Percentiles rank a stretch among this genome's conserved stretches.
Conservation (phyloP, 2,329 filamentous ascomycete species). For the Ophiostoma himal-ulmi region DNA sequence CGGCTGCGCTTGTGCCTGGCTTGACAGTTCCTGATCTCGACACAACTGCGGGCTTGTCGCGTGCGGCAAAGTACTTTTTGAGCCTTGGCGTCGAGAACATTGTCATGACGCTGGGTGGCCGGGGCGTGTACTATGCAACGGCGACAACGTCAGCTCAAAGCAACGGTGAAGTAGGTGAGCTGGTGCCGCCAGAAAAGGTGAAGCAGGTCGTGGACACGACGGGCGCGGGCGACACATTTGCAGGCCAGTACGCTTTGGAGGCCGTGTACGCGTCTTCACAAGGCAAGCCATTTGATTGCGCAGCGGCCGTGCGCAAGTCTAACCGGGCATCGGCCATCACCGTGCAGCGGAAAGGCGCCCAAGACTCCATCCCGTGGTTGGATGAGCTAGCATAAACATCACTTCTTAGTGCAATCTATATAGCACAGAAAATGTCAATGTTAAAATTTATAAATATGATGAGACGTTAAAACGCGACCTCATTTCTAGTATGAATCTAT, state of each 20-base stretch:
- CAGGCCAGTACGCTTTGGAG: conserved; percentile 76
- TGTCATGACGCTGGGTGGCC: conserved; percentile 75
- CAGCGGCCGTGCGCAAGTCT: conserved; percentile 54
- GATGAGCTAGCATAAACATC: conserved; percentile 37
- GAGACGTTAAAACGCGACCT: no score
- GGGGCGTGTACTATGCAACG: conserved; percentile 66
- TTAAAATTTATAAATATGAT: no score
- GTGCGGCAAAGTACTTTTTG: conserved; percentile 50
- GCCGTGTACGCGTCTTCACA: conserved; percentile 46
- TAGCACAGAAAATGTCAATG: background rate
- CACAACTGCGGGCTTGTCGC: conserved; percentile 31
- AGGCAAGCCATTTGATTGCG: conserved; percentile 44
- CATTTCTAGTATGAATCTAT: background rate
- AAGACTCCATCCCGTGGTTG: conserved; percentile 61
- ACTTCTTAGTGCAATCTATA: background rate
- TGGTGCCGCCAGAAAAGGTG: conserved; percentile 57
- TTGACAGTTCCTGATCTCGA: conserved; percentile 34
- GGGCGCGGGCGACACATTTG: conserved; percentile 89
- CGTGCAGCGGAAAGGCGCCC: conserved; percentile 60
- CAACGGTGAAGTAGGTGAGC: conserved; percentile 35
- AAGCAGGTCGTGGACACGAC: conserved; percentile 85
- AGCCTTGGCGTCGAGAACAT: conserved; percentile 64
- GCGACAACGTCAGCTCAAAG: conserved; percentile 32
- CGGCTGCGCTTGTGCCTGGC: conserved; percentile 55
- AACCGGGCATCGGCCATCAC: conserved; percentile 59